Evolutionary conservation across 2,329 filamentous ascomycete genomes (phyloP).

Genomic region (Claviceps quebecensis): DNA sequence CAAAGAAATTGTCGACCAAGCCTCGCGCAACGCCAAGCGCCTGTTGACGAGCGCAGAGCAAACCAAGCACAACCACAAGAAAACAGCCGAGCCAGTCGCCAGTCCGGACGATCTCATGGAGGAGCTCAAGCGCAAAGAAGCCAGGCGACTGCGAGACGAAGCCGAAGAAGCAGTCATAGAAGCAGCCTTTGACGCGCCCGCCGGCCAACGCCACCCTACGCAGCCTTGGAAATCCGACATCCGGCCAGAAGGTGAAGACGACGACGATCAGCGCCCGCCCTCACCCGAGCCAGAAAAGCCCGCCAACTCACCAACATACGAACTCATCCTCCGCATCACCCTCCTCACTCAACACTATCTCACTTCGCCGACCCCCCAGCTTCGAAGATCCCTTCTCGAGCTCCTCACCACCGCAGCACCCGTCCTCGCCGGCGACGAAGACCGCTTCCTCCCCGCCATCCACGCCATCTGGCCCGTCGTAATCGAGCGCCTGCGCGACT

Average conservation of each 20-base stretch:
- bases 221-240: conserved; percentile 23
- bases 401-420: conserved; percentile 61
- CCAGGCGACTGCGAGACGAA: conserved; percentile 19
- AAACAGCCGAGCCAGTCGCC: conserved; percentile 16
- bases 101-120: conserved; percentile 33
- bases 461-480: conserved; percentile 86
- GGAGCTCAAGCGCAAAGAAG: conserved; percentile 46
- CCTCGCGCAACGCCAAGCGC: conserved; percentile 43
- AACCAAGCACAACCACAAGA: conserved; percentile 27
- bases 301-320: conserved; percentile 65
- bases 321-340: conserved; percentile 68
- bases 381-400: conserved; percentile 65
- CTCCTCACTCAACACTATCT: conserved; percentile 81
- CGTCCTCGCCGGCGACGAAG: conserved; percentile 61
- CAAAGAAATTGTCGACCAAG: conserved; percentile 70
- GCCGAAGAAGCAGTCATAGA: conserved; percentile 17
- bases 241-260: conserved; percentile 17
- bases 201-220: conserved; percentile 21
- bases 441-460: conserved; percentile 74
- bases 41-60: conserved; percentile 28
- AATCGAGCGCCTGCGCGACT: conserved; percentile 49
- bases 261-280: conserved; percentile 17
- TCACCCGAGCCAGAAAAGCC: conserved; percentile 33
- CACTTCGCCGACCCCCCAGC: conserved; percentile 64
- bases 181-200: not conserved